Percentiles rank a stretch among this genome's conserved stretches.
Conservation (phyloP, 2,329 filamentous ascomycete genomes). For the Westerdykella aurantiaca region DNA sequence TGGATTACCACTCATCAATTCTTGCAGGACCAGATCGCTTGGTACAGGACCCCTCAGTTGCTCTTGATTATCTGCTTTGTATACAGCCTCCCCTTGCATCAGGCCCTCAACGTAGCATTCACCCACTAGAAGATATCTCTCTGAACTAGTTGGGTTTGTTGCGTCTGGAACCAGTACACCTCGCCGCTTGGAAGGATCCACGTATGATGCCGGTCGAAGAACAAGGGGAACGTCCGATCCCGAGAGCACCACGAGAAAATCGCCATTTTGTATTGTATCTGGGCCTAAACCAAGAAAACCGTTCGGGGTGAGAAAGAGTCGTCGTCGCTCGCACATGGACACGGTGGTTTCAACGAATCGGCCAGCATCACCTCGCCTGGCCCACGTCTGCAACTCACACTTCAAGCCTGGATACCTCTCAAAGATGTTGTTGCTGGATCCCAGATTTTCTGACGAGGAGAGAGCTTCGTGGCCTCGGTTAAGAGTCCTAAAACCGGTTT, state of each 20-base stretch:
- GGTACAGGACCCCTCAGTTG: neutral
- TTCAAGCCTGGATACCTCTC: slow-evolving; percentile 1
- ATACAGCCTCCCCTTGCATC: slow-evolving; percentile 4
- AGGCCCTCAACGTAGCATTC: slow-evolving; percentile 6
- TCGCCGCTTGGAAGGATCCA: neutral
- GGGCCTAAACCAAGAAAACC: slow-evolving; percentile 6
- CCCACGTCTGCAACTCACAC: neutral
- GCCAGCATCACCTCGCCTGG: neutral
- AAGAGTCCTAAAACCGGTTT: too few relatives aligned
- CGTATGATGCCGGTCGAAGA: slow-evolving; percentile 1
- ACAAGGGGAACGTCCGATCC: slow-evolving; percentile 6
- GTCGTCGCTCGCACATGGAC: slow-evolving; percentile 1
- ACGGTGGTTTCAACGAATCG: slow-evolving; percentile 2
- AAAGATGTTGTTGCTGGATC: neutral
- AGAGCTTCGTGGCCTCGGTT: neutral
- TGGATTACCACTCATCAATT: neutral
- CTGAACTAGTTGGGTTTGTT: neutral
- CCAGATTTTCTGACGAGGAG: neutral
- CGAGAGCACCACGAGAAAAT: slow-evolving; percentile 4
- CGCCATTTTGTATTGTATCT: slow-evolving; percentile 4
- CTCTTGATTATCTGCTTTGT: neutral
- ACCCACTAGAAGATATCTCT: slow-evolving; percentile 5
- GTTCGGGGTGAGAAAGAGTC: slow-evolving; percentile 6
- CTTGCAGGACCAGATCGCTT: neutral
- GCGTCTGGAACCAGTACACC: neutral